Base-by-base conservation (phyloP, 1,284 basidiomycete genomes). In the Sporisorium reilianum region DNA sequence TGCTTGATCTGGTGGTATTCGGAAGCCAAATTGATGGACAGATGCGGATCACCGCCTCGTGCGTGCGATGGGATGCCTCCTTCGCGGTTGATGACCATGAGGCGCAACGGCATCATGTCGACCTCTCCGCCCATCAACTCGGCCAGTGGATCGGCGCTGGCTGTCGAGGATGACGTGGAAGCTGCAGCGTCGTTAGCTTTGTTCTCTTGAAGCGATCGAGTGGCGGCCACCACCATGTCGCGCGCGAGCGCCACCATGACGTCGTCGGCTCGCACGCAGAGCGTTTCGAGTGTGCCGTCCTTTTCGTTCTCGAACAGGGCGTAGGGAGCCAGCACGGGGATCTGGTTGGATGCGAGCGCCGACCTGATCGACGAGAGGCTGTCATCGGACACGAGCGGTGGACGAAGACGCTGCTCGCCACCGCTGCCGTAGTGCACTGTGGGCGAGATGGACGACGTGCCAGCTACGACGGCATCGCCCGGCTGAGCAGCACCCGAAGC, bases 1-100 rank as follows among this genome's bases (percentile, higher is more conserved):
- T 92, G 88, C 26, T 90, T 89, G 80, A 99, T 97, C 86, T 93
- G 92, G 42, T 90, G 86, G 83, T 90, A 92, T 85, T 99, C 97
- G 18, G 93, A 93, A 0, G 90, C 89, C 34, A 99, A 89, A 85
- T 99, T 99, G 88, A 99, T 92, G 69, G 96, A 90, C 38, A 99
- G 90, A 87, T 99, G 97, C 18, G 97, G 97, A 77, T 93, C 89
- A 46, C 97, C 97, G 18, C 89, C 90, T 23, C 97, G 93, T 38
- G 97, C 97, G 83, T 98, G 99, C 0, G 95, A 98, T 12, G 97
- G 97, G 3, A 99, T 92, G 32, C 97, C 97, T 22, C 97, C 97
- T 86, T 97, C 94, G 22, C 92, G 90, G 85, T 95, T 97, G 86
- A 99, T 98, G 84, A 99, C 92, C 91, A 99, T 95, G 68, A 99